Percentiles rank a stretch among this genome's conserved stretches.
Conservation (phyloP, 257 asterid species). For the Scutellaria galericulata region DNA sequence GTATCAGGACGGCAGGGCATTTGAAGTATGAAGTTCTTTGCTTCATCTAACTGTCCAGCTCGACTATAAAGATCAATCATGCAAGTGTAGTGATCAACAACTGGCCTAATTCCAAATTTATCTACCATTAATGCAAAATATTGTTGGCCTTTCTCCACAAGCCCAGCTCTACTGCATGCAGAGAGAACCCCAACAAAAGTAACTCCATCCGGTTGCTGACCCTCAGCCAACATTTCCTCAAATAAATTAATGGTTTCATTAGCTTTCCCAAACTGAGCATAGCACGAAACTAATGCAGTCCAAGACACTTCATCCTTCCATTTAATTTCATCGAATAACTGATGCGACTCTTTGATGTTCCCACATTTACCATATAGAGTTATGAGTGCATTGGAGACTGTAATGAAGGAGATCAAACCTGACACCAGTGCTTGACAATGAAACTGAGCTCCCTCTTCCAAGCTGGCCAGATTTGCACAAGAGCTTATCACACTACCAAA, state of each 20-base stretch:
- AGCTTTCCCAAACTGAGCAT: constrained; percentile 87
- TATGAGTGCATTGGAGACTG: constrained; percentile 88
- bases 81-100: constrained; percentile 62
- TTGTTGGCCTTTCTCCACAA: constrained; percentile 65
- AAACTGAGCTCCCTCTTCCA: constrained; percentile 93
- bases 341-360: constrained; percentile 66
- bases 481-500: constrained; percentile 94
- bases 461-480: constrained; percentile 86
- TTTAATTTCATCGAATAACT: constrained; percentile 61
- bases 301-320: constrained; percentile 80
- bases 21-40: constrained; percentile 67
- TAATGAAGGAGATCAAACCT: constrained; percentile 65
- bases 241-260: constrained; percentile 68
- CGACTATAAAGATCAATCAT: constrained; percentile 82
- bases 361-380: constrained; percentile 90
- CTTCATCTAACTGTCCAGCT: constrained; percentile 78
- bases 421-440: constrained; percentile 74
- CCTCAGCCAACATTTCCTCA: constrained; percentile 70
- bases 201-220: constrained; percentile 74
- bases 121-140: constrained; percentile 73
- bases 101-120: constrained; percentile 58
- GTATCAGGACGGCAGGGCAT: constrained; percentile 73
- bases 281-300: constrained; percentile 87
- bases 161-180: constrained; percentile 88
- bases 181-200: constrained; percentile 85